Base-by-base conservation (phyloP, 352 stramenopile species). In the Thraustochytrium striatum region DNA sequence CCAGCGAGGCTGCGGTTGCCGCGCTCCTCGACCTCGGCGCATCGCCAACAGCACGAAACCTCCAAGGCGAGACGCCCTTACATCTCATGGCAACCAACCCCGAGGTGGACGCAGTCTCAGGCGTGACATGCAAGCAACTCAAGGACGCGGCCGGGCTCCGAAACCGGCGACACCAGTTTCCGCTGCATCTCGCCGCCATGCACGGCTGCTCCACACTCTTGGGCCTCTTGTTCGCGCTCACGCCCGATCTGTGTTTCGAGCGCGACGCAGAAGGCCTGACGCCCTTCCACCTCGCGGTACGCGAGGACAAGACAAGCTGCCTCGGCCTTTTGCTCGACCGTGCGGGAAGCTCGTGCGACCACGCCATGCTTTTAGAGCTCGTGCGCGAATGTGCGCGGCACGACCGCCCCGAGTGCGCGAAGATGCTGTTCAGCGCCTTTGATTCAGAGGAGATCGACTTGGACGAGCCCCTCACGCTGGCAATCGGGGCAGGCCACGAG, bases 171-270 rank as follows among this genome's bases (percentile, higher is more conserved):
- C 32, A 33, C 33, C 69, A 73, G 11, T 50, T 72, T 25, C 69
- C 69, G 19, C 7, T 79, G n/a, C 69, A 79, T 38, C 21, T 79
- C 25, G 69, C 69, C 5, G 69, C 69, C n/a, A 13, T 5, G n/a
- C 11, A 25, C 33, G 69, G 69, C 11, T 78, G 43, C 43, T 9
- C 53, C 0, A n/a, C 32, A 13, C 57, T 78, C 8, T 21, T 68
- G 1, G 9, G 19, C 8, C 8, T 21, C 8, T 21, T 78, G 11
- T 28, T 61, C 41, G 47, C 25, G 25, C 9, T 28, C 16, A 13
- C 21, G 8, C 25, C 9, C 11, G 53, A 47, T 32, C 11, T 19
- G 9, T 28, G 36, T 25, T 30, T 69, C 9, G 21, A 32, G 11
- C 32, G 7, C 0, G 69, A 78, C 53, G 28, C 21, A 9, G 11